Conservation (phyloP, 2,329 filamentous ascomycete species). For the Neofusicoccum ribis region DNA sequence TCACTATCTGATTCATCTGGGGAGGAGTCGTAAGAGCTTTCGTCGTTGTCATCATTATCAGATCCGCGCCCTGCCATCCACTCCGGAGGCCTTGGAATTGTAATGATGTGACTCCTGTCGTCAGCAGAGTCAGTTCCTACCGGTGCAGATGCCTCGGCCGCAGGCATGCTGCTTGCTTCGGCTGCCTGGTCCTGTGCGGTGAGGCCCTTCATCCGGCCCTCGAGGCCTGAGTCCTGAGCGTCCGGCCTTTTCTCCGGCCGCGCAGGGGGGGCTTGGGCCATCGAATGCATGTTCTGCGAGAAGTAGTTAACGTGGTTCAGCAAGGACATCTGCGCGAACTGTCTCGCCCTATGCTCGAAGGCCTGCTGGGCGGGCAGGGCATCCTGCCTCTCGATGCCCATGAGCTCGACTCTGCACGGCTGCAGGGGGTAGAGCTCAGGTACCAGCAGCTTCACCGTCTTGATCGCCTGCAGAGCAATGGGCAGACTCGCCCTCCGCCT, state of each 20-base stretch:
- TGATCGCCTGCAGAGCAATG: slow-evolving; percentile 59
- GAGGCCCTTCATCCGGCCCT: not conserved
- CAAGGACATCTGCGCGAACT: slow-evolving; percentile 62
- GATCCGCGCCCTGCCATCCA: slow-evolving; percentile 51
- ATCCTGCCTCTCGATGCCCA: slow-evolving; percentile 61
- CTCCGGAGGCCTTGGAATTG: slow-evolving; percentile 76
- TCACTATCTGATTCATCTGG: slow-evolving; percentile 49
- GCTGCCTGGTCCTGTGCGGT: not conserved
- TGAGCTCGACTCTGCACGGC: slow-evolving; percentile 64
- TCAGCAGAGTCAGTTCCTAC: slow-evolving; percentile 9
- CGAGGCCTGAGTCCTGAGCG: not conserved
- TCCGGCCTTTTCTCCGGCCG: not conserved
- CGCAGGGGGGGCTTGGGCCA: slow-evolving; percentile 50
- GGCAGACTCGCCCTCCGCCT: slow-evolving; percentile 63
- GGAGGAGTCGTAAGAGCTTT: slow-evolving; percentile 41
- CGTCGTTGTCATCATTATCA: slow-evolving; percentile 33
- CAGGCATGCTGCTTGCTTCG: not conserved
- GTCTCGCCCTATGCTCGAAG: slow-evolving; percentile 60
- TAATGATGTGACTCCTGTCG: slow-evolving; percentile 65
- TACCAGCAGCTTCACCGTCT: slow-evolving; percentile 67
- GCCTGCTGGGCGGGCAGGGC: slow-evolving; percentile 64
- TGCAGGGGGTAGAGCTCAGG: slow-evolving; percentile 73
- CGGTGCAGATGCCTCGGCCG: not conserved
- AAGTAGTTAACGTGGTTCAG: slow-evolving; percentile 76
- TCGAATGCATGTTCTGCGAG: slow-evolving; percentile 66